Base-by-base conservation (phyloP, 2,329 filamentous ascomycete genomes). In the Fusarium torreyae region DNA sequence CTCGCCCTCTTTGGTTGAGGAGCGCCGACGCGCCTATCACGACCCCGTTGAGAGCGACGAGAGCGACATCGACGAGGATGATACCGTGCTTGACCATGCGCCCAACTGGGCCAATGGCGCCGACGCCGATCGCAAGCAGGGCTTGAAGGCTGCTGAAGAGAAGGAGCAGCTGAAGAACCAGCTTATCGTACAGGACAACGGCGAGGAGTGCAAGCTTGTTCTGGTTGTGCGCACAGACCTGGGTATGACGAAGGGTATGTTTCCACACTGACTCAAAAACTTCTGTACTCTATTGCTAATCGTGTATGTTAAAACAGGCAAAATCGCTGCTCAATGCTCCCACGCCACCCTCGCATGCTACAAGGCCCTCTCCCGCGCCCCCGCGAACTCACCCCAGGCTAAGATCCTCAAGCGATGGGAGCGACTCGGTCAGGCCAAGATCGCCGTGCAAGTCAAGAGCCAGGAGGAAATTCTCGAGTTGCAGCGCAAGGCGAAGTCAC, bases 311-410 rank as follows among this genome's bases (percentile, higher is more conserved):
- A 4, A 15, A 4, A 15, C 69, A 97, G 95, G 95, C 75, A 99
- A 99, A 86, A 98, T 98, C 75, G 96, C 94, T 59, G 96, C 96
- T 9, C 96, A 98, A 82, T 95, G 92, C 82, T 92, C 91, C 50
- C 96, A 98, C 81, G 96, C 96, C n/a, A 97, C 95, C 5, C 90
- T 99, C 58, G 94, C 95, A 57, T 98, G 95, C 87, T 99, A 97
- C 89, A 98, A 98, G 83, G 84, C 90, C 62, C 89, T 97, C 69
- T 81, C 89, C 58, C 81, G 84, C 56, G 83, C 88, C n/a, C 82
- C 85, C 53, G 81, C 87, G 40, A 80, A 83, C 38, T 85, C 85
- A 24, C 79, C 87, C 15, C 84, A 86, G 46, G 87, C 89, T 57
- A 83, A 83, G 43, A 83, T 97, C 53, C 88, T 99, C 49, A 86